Percentiles rank a stretch among this genome's conserved stretches.
phyloP scores from a whole-genome alignment of 2,329 filamentous ascomycete species.

The Fusarium decemcellulare region DNA sequence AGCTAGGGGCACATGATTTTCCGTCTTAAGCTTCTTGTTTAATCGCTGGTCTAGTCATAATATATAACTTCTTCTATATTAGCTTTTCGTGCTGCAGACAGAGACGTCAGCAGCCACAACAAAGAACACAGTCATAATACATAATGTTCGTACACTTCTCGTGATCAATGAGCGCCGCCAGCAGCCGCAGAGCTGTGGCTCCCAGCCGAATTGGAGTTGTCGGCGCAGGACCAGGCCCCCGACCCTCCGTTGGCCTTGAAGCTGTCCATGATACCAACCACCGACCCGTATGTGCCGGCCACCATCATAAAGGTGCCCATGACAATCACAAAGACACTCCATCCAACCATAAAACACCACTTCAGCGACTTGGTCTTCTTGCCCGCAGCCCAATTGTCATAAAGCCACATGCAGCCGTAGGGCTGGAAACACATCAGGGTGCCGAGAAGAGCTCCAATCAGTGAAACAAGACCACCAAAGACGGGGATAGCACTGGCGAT shows the following conservation, averaged over 20 bases:
- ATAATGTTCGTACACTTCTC: neutral
- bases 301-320: neutral
- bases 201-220: neutral
- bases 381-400: conserved; percentile 1
- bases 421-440: conserved; percentile 17
- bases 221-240: neutral
- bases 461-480: conserved; percentile 7
- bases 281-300: conserved; percentile 1
- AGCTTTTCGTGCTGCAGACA: no score
- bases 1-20: no score
- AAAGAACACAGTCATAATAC: no score
- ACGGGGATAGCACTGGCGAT: conserved; percentile 7
- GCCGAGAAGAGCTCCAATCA: conserved; percentile 11
- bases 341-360: conserved; percentile 2
- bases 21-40: no score
- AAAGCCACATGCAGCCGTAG: conserved; percentile 13
- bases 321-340: neutral
- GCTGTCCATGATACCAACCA: conserved; percentile 3
- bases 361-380: conserved; percentile 1
- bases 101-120: no score
- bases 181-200: no score
- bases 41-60: no score
- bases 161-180: neutral
- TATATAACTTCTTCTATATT: no score
- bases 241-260: neutral